Evolutionary conservation across 768 basidiomycete species (phyloP).

Genomic region (Lactifluus volemus): DNA sequence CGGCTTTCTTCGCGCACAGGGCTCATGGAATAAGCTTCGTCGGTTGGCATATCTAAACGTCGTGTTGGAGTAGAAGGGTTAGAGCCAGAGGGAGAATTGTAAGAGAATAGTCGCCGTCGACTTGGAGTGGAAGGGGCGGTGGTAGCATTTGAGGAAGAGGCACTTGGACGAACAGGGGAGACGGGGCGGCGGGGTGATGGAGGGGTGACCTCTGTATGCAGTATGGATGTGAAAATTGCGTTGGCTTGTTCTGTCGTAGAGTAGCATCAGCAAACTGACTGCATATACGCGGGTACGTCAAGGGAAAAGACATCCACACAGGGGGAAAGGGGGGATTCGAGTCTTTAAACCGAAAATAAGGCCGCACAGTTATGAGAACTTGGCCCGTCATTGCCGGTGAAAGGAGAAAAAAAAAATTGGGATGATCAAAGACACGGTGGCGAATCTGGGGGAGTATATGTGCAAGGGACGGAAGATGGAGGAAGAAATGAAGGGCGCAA

Average conservation of each 20-base stretch:
- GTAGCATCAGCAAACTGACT: conserved; percentile 17
- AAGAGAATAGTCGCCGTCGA: conserved; percentile 56
- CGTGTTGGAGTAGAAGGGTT: conserved; percentile 48
- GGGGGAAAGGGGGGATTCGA: background rate
- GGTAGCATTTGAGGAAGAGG: conserved; percentile 23
- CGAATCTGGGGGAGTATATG: background rate
- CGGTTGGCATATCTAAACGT: conserved; percentile 74
- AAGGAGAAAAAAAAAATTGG: background rate
- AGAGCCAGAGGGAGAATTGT: conserved; percentile 47
- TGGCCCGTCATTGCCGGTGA: conserved; percentile 6
- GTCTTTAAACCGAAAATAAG: background rate
- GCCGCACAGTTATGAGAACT: background rate
- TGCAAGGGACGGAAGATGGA: background rate
- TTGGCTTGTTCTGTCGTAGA: conserved; percentile 66
- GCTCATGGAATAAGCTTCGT: conserved; percentile 83
- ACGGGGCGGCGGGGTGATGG: conserved; percentile 52
- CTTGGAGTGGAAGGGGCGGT: conserved; percentile 36
- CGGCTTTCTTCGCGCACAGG: conserved; percentile 83
- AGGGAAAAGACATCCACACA: background rate
- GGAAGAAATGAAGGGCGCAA: background rate
- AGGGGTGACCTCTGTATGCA: conserved; percentile 73
- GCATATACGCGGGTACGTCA: conserved; percentile 15
- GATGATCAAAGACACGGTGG: background rate
- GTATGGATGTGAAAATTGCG: conserved; percentile 65
- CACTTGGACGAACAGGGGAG: conserved; percentile 39